These are phyloP conservation scores for Trichocladium uniseriatum DNA, from an alignment of 495 filamentous ascomycete genomes.

Conservation along the genomic window DNA sequence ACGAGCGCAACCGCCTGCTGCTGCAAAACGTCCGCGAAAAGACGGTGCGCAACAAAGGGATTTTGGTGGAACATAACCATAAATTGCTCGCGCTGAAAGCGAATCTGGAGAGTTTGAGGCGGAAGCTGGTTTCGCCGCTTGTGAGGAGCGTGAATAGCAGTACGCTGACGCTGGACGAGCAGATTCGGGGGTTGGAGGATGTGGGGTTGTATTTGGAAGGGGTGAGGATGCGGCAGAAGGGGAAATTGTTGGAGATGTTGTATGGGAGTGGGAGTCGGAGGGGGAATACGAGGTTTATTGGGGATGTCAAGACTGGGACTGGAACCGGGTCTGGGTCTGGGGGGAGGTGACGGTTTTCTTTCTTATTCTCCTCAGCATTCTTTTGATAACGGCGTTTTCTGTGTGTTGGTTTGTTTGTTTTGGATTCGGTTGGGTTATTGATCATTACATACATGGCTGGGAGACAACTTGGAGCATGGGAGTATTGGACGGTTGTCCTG, in stretches of 20 bases:
- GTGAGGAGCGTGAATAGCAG: constrained; percentile 59
- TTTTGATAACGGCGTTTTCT: background rate
- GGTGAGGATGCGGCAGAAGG: constrained; percentile 68
- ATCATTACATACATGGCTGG: background rate
- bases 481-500: too few species aligned
- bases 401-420: background rate
- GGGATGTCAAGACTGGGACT: background rate
- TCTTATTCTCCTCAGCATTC: background rate
- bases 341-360: background rate
- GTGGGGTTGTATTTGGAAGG: constrained; percentile 65
- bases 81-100: constrained; percentile 69
- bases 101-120: constrained; percentile 65
- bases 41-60: constrained; percentile 76
- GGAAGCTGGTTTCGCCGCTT: constrained; percentile 71
- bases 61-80: constrained; percentile 74
- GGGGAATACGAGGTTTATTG: constrained; percentile 6
- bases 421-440: background rate
- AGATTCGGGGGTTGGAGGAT: constrained; percentile 71
- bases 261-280: constrained; percentile 45
- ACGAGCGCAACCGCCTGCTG: constrained; percentile 71
- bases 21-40: constrained; percentile 67
- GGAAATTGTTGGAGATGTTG: constrained; percentile 69
- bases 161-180: constrained; percentile 66
- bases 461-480: background rate
- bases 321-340: background rate